Base-by-base conservation (phyloP, 78 protist genomes). In the Dictyostelium capitatum region DNA sequence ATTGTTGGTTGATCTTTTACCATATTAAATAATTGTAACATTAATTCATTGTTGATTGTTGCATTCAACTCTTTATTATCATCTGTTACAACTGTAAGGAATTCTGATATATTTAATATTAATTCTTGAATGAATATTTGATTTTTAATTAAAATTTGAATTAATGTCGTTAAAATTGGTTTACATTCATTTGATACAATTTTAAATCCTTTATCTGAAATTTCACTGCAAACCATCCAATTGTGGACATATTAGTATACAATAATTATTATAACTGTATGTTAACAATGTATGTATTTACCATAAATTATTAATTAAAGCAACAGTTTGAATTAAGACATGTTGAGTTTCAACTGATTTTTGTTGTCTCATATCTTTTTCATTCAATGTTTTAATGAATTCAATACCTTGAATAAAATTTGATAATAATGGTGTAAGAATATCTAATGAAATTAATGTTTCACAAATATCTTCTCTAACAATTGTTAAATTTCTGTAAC, bases 11-110 rank as follows among this genome's bases (percentile, higher is more conserved):
- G 30, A 4, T 65, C 72, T n/a, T 51, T 64, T 12, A 77, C 67
- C 25, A 75, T 9, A 20, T 77, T 23, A 47, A 62, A 87, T 28
- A 87, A 47, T 48, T 43, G 57, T 37, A 77, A 56, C 69, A 87
- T 25, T 19, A 87, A 30, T 9, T 87, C 84, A 37, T 54, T 23
- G 4, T 62, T 62, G 51, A 73, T 28, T 0, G 70, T 48, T 74
- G 37, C 6, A 19, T 64, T 23, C 8, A 87, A 17, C 28, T 30
- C 41, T 7, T 57, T 53, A 25, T 87, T 87, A 53, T 87, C 75
- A 25, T 87, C 93, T 19, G 93, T 87, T 12, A 87, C 67, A 56
- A 87, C 50, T 10, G 93, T 23, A 19, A 87, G 25, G 50, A 87
- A 87, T 37, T 87, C 93, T 67, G 82, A 25, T 25, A 57, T 50